A percentile compares a stretch with the other conserved stretches of the same genome.
Conservation (phyloP, 352 stramenopile genomes). For the Pythium oligandrum region DNA sequence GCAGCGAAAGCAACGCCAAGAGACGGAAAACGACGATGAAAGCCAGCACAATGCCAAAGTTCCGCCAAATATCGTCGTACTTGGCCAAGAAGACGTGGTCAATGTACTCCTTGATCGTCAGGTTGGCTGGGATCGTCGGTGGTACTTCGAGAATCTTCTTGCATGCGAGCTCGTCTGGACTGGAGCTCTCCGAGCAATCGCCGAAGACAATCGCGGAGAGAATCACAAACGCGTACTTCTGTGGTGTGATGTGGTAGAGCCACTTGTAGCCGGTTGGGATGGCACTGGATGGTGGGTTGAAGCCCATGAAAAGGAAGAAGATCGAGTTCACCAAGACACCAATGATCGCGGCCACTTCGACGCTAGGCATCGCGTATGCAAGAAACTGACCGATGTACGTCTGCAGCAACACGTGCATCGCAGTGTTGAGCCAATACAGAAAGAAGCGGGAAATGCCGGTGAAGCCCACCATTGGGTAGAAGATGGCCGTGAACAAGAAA, state of each 20-base stretch:
- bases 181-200: slow-evolving; percentile 8
- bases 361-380: slow-evolving; percentile 18
- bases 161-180: slow-evolving; percentile 14
- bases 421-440: slow-evolving; percentile 22
- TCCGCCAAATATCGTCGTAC: slow-evolving; percentile 24
- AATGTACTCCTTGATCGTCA: slow-evolving; percentile 22
- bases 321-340: slow-evolving; percentile 45
- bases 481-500: slow-evolving; percentile 27
- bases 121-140: slow-evolving; percentile 9
- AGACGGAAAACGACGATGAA: slow-evolving; percentile 25
- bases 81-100: slow-evolving; percentile 23
- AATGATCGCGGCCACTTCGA: slow-evolving; percentile 25
- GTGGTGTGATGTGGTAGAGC: slow-evolving; percentile 48
- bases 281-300: slow-evolving; percentile 47
- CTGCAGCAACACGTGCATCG: slow-evolving; percentile 22
- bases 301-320: slow-evolving; percentile 76
- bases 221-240: slow-evolving; percentile 18
- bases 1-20: slow-evolving; percentile 22
- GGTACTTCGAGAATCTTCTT: slow-evolving; percentile 5
- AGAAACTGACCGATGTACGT: slow-evolving; percentile 24
- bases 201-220: slow-evolving; percentile 19
- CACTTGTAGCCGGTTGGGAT: slow-evolving; percentile 52
- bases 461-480: slow-evolving; percentile 31
- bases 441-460: slow-evolving; percentile 14
- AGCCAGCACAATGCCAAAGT: slow-evolving; percentile 25